phyloP scores from a whole-genome alignment of 306 rosid species.

The Quercus ilex region DNA sequence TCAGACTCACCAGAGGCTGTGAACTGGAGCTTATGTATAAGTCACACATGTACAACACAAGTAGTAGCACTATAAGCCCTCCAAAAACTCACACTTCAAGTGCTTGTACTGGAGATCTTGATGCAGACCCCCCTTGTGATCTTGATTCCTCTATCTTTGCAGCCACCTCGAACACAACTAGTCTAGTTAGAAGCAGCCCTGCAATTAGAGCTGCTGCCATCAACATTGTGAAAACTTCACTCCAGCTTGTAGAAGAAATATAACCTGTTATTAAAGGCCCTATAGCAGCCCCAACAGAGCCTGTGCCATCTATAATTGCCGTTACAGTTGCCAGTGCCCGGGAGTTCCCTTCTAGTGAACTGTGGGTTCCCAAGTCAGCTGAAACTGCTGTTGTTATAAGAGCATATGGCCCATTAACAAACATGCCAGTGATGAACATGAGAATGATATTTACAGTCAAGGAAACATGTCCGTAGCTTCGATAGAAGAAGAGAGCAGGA shows the following conservation, averaged over 20 bases:
- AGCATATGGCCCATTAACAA: conserved; percentile 96
- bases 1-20: conserved; percentile 15
- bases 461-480: conserved; percentile 71
- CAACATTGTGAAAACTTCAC: conserved; percentile 81
- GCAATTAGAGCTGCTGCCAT: conserved; percentile 89
- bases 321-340: conserved; percentile 96
- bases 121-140: conserved; percentile 27
- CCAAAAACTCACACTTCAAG: conserved; percentile 35
- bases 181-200: conserved; percentile 84
- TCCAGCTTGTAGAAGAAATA: conserved; percentile 82
- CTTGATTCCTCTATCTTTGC: conserved; percentile 71
- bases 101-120: conserved; percentile 21
- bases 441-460: conserved; percentile 48
- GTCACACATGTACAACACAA: neutral
- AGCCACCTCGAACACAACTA: conserved; percentile 72
- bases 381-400: conserved; percentile 98
- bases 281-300: conserved; percentile 94
- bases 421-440: conserved; percentile 90
- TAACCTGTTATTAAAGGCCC: conserved; percentile 93
- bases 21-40: conserved; percentile 21
- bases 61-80: neutral
- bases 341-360: conserved; percentile 76
- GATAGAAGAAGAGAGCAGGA: conserved; percentile 83
- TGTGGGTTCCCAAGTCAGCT: conserved; percentile 95
- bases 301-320: conserved; percentile 94